Evolutionary conservation across 345 rosid genomes (phyloP), one percentile per base, ranked within the genome.

Genomic region (Garcia nutans): DNA sequence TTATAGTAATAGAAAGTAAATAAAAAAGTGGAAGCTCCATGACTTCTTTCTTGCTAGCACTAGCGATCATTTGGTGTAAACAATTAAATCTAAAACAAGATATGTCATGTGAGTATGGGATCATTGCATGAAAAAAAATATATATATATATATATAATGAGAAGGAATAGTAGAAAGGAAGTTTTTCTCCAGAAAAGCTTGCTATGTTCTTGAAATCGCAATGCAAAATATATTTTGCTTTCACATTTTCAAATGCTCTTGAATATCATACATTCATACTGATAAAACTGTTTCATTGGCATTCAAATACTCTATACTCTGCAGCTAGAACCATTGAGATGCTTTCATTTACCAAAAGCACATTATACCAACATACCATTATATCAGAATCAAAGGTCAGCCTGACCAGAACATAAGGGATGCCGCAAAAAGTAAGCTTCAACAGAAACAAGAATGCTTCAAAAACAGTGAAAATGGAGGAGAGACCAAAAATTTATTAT

Each of bases 1-100:
- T 81, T 59, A 81, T 37, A 37, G 74, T 67, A 42, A 74, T 56
- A 64, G 37, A 65, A 71, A 59, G 10, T 22, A 75, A 62, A 55
- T 47, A 44, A 60, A 57, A 57, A 42, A 44, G 3, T 24, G 23
- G 54, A 42, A 11, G 24, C 65, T 31, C 26, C 76, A 68, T 1
- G n/a, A 65, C 9, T 56, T 33, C 52, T 60, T 28, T 49, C 45
- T 24, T 10, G 33, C 78, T 47, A 47, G 20, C 72, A 57, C 60
- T 12, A 52, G 23, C 2, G 37, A 3, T 10, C 54, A 5, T 33
- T 41, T 65, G 70, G 26, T 73, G 64, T 23, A 60, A 47, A 28
- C 44, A 60, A 23, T 20, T 28, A 64, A 65, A 26, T 26, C 11
- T 24, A 13, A 61, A n/a, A 41, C 11, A 24, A 72, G 15, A 11